phyloP scores from a whole-genome alignment of 179 eudicot genomes.

The Camellia oleifera region DNA sequence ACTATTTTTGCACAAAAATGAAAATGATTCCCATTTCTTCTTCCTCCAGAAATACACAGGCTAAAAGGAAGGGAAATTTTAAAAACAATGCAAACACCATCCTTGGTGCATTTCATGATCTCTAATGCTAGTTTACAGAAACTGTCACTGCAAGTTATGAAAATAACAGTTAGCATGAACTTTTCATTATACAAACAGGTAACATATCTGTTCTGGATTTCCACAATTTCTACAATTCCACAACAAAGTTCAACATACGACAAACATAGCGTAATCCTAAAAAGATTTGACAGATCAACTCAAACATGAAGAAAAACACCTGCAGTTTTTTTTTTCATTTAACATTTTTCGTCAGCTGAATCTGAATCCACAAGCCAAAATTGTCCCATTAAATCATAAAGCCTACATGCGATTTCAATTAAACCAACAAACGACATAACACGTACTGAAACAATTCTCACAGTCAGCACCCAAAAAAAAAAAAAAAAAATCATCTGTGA shows the following conservation, averaged over 20 bases:
- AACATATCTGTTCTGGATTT: neutral
- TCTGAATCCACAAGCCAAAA: conserved; percentile 3
- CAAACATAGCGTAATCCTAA: too few relatives aligned
- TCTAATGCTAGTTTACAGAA: too few relatives aligned
- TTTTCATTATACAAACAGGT: too few relatives aligned
- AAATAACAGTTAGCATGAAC: too few relatives aligned
- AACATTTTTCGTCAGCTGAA: neutral
- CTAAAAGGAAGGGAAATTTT: too few relatives aligned
- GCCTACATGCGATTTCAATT: neutral
- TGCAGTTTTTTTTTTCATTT: neutral
- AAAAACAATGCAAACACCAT: too few relatives aligned
- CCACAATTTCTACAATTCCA: neutral
- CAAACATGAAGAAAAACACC: neutral
- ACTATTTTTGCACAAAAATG: too few relatives aligned
- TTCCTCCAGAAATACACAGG: too few relatives aligned
- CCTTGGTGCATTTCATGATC: too few relatives aligned
- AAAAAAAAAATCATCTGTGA: neutral
- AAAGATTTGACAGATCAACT: too few relatives aligned
- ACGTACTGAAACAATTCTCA: neutral
- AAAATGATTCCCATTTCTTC: too few relatives aligned
- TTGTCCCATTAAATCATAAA: neutral
- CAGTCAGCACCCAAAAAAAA: neutral
- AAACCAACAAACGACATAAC: neutral
- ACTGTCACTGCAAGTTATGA: too few relatives aligned
- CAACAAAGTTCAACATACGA: neutral